Conservation (phyloP, 768 basidiomycete genomes). For the Kwoniella sp. region DNA sequence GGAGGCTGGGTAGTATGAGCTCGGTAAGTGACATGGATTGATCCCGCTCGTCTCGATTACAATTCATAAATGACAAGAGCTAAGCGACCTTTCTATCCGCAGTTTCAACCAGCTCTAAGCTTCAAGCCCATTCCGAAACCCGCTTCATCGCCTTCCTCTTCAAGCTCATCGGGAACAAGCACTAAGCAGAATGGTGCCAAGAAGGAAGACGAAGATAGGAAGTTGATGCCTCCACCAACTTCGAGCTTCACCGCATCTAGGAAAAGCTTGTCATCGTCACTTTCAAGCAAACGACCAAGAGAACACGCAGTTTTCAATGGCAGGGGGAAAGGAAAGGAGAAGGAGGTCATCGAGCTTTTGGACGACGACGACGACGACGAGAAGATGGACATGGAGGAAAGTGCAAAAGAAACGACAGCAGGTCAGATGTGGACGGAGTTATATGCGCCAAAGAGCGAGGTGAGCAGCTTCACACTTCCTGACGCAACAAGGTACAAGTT, state of each 20-base stretch:
- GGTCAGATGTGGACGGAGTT: slow-evolving; percentile 49
- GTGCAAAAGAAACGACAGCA: neutral
- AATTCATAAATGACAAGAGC: too few species aligned
- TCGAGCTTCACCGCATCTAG: neutral
- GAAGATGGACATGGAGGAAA: neutral
- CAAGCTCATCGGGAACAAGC: slow-evolving; percentile 11
- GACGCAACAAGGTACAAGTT: too few species aligned
- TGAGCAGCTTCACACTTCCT: too few species aligned
- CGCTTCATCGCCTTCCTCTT: slow-evolving; percentile 1
- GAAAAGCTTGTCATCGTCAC: neutral
- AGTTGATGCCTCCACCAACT: slow-evolving; percentile 45
- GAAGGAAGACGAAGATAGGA: slow-evolving; percentile 27
- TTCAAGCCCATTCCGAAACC: slow-evolving; percentile 30
- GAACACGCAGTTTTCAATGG: neutral
- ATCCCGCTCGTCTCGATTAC: too few species aligned
- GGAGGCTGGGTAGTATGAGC: slow-evolving; percentile 43
- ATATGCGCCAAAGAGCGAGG: slow-evolving; percentile 39
- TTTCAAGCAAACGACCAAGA: neutral
- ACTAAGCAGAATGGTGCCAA: slow-evolving; percentile 7
- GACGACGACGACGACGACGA: slow-evolving; percentile 34
- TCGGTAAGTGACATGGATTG: slow-evolving; percentile 43
- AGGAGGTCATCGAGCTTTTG: slow-evolving; percentile 28
- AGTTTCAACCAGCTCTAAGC: slow-evolving; percentile 45
- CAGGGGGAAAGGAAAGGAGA: slow-evolving; percentile 28
- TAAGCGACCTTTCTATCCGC: too few species aligned